Evolutionary conservation across 2,329 filamentous ascomycete genomes (phyloP).

Genomic region (Zasmidium citrigriseum): DNA sequence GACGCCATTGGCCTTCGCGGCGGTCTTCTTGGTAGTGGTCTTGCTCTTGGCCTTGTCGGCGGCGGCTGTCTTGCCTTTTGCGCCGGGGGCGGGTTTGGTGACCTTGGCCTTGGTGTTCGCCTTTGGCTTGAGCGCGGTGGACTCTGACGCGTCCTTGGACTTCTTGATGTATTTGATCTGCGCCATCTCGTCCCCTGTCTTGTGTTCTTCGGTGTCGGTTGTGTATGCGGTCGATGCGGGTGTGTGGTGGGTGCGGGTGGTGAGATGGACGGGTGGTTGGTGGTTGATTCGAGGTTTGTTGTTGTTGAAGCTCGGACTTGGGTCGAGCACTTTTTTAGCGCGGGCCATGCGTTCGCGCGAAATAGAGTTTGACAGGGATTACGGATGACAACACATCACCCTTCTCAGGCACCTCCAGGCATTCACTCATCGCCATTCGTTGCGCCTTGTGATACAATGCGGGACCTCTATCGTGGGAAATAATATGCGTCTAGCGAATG

Average conservation of each 20-base stretch:
- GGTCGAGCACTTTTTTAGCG: background rate
- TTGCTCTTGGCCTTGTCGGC: too few relatives aligned
- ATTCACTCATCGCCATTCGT: too few relatives aligned
- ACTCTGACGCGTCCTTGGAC: conserved; percentile 12
- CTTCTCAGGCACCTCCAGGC: background rate
- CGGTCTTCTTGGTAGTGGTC: conserved; percentile 27
- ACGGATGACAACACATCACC: background rate
- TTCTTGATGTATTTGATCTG: conserved; percentile 35
- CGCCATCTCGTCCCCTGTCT: conserved; percentile 20
- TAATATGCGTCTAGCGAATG: too few relatives aligned
- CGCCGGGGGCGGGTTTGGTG: conserved; percentile 20
- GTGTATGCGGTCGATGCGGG: background rate
- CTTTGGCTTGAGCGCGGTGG: conserved; percentile 20
- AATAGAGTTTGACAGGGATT: too few relatives aligned
- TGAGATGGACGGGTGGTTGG: too few relatives aligned
- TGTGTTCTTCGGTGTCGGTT: background rate
- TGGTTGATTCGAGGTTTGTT: background rate
- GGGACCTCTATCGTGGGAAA: too few relatives aligned
- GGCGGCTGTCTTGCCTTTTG: conserved; percentile 21
- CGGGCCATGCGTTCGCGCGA: background rate
- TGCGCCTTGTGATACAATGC: too few relatives aligned
- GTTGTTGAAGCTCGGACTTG: background rate
- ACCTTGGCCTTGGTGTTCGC: conserved; percentile 34
- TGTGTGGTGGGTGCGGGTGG: background rate
- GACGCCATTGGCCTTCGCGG: conserved; percentile 30